These are phyloP conservation scores for Chrysoporthe deuterocubensis DNA, from an alignment of 2,329 filamentous ascomycete genomes.

Conservation along the genomic window DNA sequence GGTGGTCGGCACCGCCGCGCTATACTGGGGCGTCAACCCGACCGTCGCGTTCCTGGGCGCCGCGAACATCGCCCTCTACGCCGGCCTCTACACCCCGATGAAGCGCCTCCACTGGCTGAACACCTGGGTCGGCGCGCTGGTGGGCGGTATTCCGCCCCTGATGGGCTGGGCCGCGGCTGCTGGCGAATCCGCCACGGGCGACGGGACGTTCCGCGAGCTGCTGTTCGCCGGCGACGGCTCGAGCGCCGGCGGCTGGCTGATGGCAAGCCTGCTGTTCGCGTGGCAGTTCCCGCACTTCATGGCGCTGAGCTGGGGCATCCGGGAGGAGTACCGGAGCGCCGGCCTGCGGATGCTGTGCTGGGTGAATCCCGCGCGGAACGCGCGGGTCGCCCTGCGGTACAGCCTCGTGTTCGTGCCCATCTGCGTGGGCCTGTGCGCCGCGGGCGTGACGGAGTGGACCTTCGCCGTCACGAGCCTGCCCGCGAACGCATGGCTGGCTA, in stretches of 20 bases:
- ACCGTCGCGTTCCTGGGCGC: slow-evolving; percentile 86
- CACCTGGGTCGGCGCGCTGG: slow-evolving; percentile 92
- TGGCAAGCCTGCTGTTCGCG: slow-evolving; percentile 82
- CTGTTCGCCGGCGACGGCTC: slow-evolving; percentile 67
- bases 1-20: slow-evolving; percentile 66
- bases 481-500: slow-evolving; percentile 84
- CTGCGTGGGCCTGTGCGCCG: slow-evolving; percentile 78
- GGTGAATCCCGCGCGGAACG: slow-evolving; percentile 84
- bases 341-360: slow-evolving; percentile 78
- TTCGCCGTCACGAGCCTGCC: slow-evolving; percentile 81
- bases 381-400: slow-evolving; percentile 86
- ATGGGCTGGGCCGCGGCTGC: slow-evolving; percentile 99
- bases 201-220: slow-evolving; percentile 77
- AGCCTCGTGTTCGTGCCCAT: slow-evolving; percentile 84
- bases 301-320: slow-evolving; percentile 84
- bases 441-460: slow-evolving; percentile 80
- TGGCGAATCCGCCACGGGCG: slow-evolving; percentile 78
- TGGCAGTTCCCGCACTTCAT: slow-evolving; percentile 99
- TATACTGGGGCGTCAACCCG: slow-evolving; percentile 92
- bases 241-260: slow-evolving; percentile 81
- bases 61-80: slow-evolving; percentile 86
- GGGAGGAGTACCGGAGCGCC: slow-evolving; percentile 81
- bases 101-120: slow-evolving; percentile 87
- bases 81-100: slow-evolving; percentile 88
- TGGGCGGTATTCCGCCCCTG: slow-evolving; percentile 90